Conservation (phyloP, 108 stramenopile genomes). For the Nitzschia inconspicua region DNA sequence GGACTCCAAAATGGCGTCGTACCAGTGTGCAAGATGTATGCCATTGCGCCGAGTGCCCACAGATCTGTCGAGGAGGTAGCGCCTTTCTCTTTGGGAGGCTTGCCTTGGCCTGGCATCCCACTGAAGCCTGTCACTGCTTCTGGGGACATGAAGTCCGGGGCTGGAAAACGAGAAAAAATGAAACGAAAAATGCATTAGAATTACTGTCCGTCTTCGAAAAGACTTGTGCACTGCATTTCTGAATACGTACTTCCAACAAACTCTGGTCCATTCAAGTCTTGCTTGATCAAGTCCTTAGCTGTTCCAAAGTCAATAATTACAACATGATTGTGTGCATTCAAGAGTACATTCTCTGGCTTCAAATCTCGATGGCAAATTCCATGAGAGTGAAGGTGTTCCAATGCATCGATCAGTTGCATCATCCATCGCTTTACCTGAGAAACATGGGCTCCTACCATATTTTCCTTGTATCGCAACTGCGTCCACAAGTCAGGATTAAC, state of each 20-base stretch:
- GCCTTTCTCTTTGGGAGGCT: slow-evolving; percentile 2
- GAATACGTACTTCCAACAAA: slow-evolving; percentile 78
- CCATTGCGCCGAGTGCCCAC: slow-evolving; percentile 79
- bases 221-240: background rate
- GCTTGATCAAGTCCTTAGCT: slow-evolving; percentile 90
- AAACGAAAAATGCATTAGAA: background rate
- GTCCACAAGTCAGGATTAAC: slow-evolving; percentile 88
- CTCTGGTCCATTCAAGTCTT: slow-evolving; percentile 96
- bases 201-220: background rate
- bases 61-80: slow-evolving; percentile 71
- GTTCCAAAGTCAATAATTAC: slow-evolving; percentile 98
- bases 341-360: slow-evolving; percentile 94
- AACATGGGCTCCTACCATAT: slow-evolving; percentile 74
- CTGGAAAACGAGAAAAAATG: background rate
- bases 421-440: slow-evolving; percentile 76
- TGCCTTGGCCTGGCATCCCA: slow-evolving; percentile 23
- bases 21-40: slow-evolving; percentile 76
- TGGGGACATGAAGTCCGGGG: slow-evolving; percentile 98
- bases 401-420: slow-evolving; percentile 80
- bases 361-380: slow-evolving; percentile 97
- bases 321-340: slow-evolving; percentile 68
- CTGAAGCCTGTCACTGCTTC: slow-evolving; percentile 82
- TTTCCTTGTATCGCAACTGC: slow-evolving; percentile 44
- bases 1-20: slow-evolving; percentile 76
- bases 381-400: slow-evolving; percentile 86